Evolutionary conservation across 805 yeast species (phyloP), one percentile per base, ranked within the genome.

Genomic region (Pichia membranifaciens): DNA sequence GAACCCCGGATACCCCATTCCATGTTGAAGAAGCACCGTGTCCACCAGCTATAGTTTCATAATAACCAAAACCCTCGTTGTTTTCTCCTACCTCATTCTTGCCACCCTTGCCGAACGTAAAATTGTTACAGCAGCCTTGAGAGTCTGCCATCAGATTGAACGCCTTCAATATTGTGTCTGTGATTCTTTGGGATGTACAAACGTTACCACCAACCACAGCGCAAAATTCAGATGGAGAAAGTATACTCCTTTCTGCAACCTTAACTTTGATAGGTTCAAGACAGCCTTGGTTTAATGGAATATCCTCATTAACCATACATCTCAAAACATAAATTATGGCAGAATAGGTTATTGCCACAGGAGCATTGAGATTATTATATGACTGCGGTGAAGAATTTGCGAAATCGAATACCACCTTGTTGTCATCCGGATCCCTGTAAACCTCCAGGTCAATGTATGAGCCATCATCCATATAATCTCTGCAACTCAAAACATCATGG

Each of bases 191-290:
- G 1, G 96, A 84, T 1, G 98, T 91, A 67, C 90, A 84, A 9
- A 91, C 98, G 63, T 91, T 91, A 8, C 96, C 96, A 40, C 90
- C 93, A 18, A 91, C 97, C 32, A 88, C 95, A 2, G 97, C 99
- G 41, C 95, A 91, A 15, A 86, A 91, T 32, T 75, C 76, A 18
- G 81, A 76, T 2, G 98, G 97, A 25, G 84, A 75, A 13, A 93
- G 68, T 12, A 85, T 66, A 3, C 84, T 76, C 10, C 76, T 76
- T 39, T 72, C 69, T 4, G 90, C 89, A 41, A 83, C 76, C 2
- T 67, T 67, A 23, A 91, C 79, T 7, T 79, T 69, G 43, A 91
- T 78, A 0, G 97, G 96, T 44, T 75, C 70, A 54, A 91, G 71
- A 62, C 96, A 91, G 9, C 99, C 98, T 61, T 89, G 95, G 62